These are phyloP conservation scores for Zygoascus flipseniorum DNA, from an alignment of 805 yeast genomes.

Conservation along the genomic window DNA sequence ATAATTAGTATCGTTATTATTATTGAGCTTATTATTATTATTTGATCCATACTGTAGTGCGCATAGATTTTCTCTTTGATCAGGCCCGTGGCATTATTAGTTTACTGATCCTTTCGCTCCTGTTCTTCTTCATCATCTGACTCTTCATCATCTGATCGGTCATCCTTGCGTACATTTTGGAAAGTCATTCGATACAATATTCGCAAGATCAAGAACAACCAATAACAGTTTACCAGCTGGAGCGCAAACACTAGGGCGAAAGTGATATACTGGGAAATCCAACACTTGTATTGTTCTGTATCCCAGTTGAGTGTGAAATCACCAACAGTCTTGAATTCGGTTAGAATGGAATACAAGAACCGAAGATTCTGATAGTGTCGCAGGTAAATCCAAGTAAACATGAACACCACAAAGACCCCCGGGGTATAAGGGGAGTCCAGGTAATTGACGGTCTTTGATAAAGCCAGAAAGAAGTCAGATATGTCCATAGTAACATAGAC, in stretches of 20 bases:
- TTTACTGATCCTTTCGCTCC: not conserved
- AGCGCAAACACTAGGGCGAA: slow-evolving; percentile 68
- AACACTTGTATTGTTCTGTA: slow-evolving; percentile 92
- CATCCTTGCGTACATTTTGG: slow-evolving; percentile 61
- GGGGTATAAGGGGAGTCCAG: slow-evolving; percentile 57
- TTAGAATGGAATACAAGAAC: slow-evolving; percentile 50
- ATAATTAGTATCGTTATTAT: not conserved
- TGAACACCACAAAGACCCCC: slow-evolving; percentile 62
- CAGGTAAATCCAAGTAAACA: slow-evolving; percentile 71
- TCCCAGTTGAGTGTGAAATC: slow-evolving; percentile 72
- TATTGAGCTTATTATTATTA: not conserved
- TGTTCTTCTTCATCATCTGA: slow-evolving; percentile 38
- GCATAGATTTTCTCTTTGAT: too few species aligned
- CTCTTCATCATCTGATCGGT: slow-evolving; percentile 78
- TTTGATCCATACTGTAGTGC: too few species aligned
- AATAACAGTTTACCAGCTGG: slow-evolving; percentile 78
- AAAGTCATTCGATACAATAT: slow-evolving; percentile 59
- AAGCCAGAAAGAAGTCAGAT: slow-evolving; percentile 79
- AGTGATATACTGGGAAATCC: slow-evolving; percentile 88
- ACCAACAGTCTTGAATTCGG: slow-evolving; percentile 84
- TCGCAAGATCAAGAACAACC: slow-evolving; percentile 78
- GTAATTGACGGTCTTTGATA: slow-evolving; percentile 81
- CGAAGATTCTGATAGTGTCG: slow-evolving; percentile 80
- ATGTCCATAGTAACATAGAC: slow-evolving; percentile 94
- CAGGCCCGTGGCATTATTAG: not conserved